Evolutionary conservation across 306 rosid genomes (phyloP).

Genomic region (Lathyrus tuberosus): DNA sequence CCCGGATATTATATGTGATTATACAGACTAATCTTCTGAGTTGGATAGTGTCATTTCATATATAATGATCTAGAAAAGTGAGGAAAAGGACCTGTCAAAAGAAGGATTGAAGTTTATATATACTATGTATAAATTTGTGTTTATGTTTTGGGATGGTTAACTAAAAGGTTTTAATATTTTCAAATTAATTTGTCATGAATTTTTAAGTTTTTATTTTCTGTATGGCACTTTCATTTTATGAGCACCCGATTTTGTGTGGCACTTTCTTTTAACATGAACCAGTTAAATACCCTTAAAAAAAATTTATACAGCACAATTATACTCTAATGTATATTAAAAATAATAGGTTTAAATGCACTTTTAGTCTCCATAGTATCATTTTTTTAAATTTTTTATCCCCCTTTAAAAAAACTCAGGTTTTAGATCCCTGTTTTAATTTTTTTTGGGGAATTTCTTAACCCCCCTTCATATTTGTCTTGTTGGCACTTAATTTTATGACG

Average conservation of each 20-base stretch:
- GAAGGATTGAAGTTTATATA: background rate
- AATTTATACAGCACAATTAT: too few relatives aligned
- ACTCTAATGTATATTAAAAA: too few relatives aligned
- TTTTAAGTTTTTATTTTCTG: background rate
- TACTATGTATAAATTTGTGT: slow-evolving; percentile 11
- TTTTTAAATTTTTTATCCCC: too few relatives aligned
- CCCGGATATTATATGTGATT: background rate
- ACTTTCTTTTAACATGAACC: too few relatives aligned
- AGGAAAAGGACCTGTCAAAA: background rate
- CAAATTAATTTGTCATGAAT: slow-evolving; percentile 24
- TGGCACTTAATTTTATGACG: too few relatives aligned
- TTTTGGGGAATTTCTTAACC: too few relatives aligned
- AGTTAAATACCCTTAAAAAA: too few relatives aligned
- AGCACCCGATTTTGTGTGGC: background rate
- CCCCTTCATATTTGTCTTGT: too few relatives aligned
- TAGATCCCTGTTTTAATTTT: too few relatives aligned
- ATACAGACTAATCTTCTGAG: background rate
- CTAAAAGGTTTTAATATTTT: slow-evolving; percentile 11
- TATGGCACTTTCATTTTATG: background rate
- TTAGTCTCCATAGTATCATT: too few relatives aligned
- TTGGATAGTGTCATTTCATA: background rate
- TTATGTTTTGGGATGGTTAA: slow-evolving; percentile 29
- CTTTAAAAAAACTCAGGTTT: too few relatives aligned
- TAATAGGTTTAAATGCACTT: too few relatives aligned
- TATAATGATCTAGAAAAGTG: slow-evolving; percentile 35